A percentile compares a stretch with the other conserved stretches of the same genome.
phyloP scores from a whole-genome alignment of 306 rosid genomes.

The Sophora flavescens region DNA sequence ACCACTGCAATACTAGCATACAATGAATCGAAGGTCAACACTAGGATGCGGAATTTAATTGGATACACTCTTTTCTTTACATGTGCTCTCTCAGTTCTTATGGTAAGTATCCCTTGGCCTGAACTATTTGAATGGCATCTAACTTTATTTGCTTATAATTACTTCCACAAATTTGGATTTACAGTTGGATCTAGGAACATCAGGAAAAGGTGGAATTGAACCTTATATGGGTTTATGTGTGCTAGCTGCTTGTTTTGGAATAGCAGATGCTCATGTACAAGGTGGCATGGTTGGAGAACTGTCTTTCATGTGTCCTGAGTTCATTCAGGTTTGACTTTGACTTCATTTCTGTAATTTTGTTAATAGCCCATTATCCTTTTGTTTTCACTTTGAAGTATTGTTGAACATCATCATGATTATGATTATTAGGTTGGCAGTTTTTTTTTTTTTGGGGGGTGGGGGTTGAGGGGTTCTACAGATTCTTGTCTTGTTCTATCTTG shows the following conservation, averaged over 20 bases:
- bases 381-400: too few relatives aligned
- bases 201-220: conserved; percentile 81
- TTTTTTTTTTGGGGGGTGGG: too few relatives aligned
- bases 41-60: conserved; percentile 62
- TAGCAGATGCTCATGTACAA: conserved; percentile 84
- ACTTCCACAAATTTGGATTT: background rate
- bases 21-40: conserved; percentile 70
- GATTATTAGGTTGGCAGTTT: too few relatives aligned
- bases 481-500: background rate
- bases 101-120: conserved; percentile 33
- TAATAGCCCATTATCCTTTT: background rate
- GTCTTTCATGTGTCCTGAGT: conserved; percentile 77
- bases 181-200: conserved; percentile 82
- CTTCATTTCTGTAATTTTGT: background rate
- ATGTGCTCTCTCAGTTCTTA: conserved; percentile 54
- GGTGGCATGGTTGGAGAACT: conserved; percentile 91
- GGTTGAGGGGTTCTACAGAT: background rate
- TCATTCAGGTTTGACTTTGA: conserved; percentile 70
- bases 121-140: too few relatives aligned
- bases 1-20: conserved; percentile 57
- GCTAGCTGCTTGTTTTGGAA: conserved; percentile 71
- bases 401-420: too few relatives aligned
- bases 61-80: conserved; percentile 66
- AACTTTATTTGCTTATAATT: too few relatives aligned
- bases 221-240: conserved; percentile 70